Evolutionary conservation across 495 filamentous ascomycete genomes (phyloP), one percentile per base, ranked within the genome.

Genomic region (Aspergillus incahuasiensis): DNA sequence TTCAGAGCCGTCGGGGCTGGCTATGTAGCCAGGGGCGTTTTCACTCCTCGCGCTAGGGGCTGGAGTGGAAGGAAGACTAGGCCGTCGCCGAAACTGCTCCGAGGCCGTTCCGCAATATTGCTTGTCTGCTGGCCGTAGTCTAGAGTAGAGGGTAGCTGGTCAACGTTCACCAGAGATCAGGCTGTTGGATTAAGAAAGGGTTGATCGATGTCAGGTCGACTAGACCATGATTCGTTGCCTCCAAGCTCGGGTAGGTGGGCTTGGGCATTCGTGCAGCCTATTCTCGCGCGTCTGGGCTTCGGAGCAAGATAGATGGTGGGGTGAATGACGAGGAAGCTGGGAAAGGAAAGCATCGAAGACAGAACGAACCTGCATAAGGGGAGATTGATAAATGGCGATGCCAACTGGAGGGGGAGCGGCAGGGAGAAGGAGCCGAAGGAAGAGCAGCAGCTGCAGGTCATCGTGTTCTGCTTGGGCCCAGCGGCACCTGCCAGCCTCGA

Each of bases 231-330:
- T 71, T 71, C 64, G 68, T 58, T 59, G 64, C 62, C 54, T 65
- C 54, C 63, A 51, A 57, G 60, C 64, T 55, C 40, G 58, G 58
- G 65, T 67, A 35, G 6, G 2, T 35, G 32, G 32, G 63, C 60
- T 71, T 71, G 68, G 66, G 68, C 68, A 71, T 67, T 64, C 66
- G 53, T 71, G 66, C 68, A 67, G 48, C 30, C 42, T 44, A 19
- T 41, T 44, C 24, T 54, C 34, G 25, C 38, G 53, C 44, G 39
- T 55, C 48, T 48, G n/a, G 34, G 57, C 28, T 55, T 44, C 44
- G n/a, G 34, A 61, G 52, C 38, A 46, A 56, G 52, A 55, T 40
- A 42, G 47, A 21, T 45, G 46, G 38, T 44, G 35, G 56, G 57
- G 47, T 25, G 16, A 18, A 19, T 19, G 49, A 51, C 16, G 35